Percentiles rank a stretch among this genome's conserved stretches.
phyloP scores from a whole-genome alignment of 73 alveolate genomes.

The Symbiodinium pilosum region DNA sequence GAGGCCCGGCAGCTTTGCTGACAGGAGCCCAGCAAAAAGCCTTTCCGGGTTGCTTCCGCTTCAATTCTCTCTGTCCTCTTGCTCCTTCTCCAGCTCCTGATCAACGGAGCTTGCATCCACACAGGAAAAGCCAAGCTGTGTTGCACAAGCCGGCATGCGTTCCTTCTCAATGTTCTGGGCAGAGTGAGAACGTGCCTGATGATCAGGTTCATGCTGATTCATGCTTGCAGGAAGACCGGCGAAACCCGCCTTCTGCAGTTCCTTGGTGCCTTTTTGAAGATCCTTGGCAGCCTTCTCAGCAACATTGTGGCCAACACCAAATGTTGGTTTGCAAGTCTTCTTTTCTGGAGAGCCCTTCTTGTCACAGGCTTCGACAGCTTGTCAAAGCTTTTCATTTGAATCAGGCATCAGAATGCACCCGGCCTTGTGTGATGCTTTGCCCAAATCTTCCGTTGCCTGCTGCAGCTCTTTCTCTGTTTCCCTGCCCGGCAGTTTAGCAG shows the following conservation, averaged over 20 bases:
- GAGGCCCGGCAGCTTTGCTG: constrained; percentile 12
- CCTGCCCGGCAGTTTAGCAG: constrained; percentile 10
- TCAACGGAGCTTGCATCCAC: background rate
- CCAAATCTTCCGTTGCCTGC: constrained; percentile 73
- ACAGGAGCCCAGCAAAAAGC: background rate
- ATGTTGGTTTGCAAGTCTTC: too few species aligned
- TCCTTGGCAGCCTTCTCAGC: constrained; percentile 48
- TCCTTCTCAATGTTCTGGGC: constrained; percentile 57
- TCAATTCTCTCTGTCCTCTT: constrained; percentile 54
- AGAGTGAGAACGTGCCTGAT: constrained; percentile 66
- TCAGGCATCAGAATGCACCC: background rate
- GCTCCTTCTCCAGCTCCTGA: constrained; percentile 53
- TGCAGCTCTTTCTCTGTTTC: constrained; percentile 87
- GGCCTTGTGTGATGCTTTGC: constrained; percentile 91
- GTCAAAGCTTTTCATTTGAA: too few species aligned
- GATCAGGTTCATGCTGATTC: background rate
- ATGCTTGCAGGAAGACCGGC: background rate
- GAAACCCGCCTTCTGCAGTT: constrained; percentile 49
- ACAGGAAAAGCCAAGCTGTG: background rate
- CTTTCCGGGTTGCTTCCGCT: background rate
- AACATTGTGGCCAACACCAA: background rate
- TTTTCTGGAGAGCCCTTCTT: too few species aligned
- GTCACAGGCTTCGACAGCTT: too few species aligned
- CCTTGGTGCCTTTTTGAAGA: constrained; percentile 39
- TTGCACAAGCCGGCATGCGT: background rate